Conservation (phyloP, 2,329 filamentous ascomycete genomes). For the Aspergillus fijiensis region DNA sequence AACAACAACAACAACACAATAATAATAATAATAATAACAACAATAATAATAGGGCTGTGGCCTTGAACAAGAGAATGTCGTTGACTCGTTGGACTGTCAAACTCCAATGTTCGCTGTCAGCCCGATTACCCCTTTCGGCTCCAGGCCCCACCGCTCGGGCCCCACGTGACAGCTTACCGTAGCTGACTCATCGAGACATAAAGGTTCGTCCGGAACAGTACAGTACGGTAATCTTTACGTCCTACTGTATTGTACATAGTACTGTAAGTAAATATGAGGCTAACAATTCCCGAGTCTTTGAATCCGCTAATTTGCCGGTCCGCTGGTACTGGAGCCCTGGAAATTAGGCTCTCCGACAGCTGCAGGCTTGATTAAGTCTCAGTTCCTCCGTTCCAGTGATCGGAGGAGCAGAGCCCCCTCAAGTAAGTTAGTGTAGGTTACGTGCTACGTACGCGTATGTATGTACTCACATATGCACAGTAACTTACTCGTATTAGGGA, state of each 20-base stretch:
- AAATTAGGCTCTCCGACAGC: neutral
- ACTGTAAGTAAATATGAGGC: neutral
- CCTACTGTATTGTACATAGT: too few relatives aligned
- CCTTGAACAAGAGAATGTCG: conserved; percentile 8
- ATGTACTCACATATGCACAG: too few relatives aligned
- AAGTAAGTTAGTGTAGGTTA: neutral
- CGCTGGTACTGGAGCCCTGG: neutral
- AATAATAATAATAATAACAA: too few relatives aligned
- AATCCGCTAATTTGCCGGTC: neutral
- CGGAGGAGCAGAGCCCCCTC: neutral
- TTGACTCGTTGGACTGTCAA: conserved; percentile 11
- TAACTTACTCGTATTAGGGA: neutral
- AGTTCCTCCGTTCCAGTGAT: neutral
- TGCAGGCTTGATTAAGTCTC: neutral
- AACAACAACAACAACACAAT: too few relatives aligned
- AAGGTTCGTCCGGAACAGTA: too few relatives aligned
- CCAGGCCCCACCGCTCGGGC: conserved; percentile 9
- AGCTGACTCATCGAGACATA: conserved; percentile 11
- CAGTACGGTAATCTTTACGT: neutral
- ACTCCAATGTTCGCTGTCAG: conserved; percentile 23
- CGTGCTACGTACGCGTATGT: too few relatives aligned
- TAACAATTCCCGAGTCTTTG: too few relatives aligned
- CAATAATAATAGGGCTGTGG: conserved; percentile 3
- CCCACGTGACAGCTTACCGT: conserved; percentile 16
- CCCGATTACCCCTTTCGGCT: conserved; percentile 24